Evolutionary conservation across 2,329 filamentous ascomycete genomes (phyloP).

Genomic region (Ambrosiella beaveri): DNA sequence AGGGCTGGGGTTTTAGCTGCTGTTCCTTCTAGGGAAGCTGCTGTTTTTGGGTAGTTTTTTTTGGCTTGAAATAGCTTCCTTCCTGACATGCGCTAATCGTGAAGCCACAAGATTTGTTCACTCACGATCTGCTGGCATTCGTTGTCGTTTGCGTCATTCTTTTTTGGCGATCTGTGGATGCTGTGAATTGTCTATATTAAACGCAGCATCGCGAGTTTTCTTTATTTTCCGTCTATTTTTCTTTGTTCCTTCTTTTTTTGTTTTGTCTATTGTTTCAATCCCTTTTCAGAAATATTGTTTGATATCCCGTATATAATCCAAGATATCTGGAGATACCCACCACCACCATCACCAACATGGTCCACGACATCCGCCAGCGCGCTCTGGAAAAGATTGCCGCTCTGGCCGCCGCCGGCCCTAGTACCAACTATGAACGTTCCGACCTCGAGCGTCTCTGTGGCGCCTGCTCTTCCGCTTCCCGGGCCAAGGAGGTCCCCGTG

Average conservation of each 20-base stretch:
- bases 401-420: slow-evolving; percentile 38
- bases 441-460: slow-evolving; percentile 45
- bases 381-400: slow-evolving; percentile 49
- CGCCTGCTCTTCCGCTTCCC: slow-evolving; percentile 33
- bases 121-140: background rate
- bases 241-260: background rate
- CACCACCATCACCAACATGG: slow-evolving; percentile 20
- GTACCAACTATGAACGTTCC: slow-evolving; percentile 39
- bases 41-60: background rate
- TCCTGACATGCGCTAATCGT: background rate
- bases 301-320: background rate
- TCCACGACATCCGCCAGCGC: slow-evolving; percentile 40
- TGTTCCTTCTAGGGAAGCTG: background rate
- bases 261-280: background rate
- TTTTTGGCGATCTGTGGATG: background rate
- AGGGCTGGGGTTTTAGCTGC: background rate
- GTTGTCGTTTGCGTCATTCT: background rate
- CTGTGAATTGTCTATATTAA: background rate
- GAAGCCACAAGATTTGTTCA: background rate
- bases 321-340: background rate
- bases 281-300: background rate
- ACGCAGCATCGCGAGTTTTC: background rate
- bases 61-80: slow-evolving; percentile 3
- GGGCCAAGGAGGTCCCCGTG: slow-evolving; percentile 29
- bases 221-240: background rate